Evolutionary conservation across 2,329 filamentous ascomycete species (phyloP).

Genomic region (Xylariaceae sp.): DNA sequence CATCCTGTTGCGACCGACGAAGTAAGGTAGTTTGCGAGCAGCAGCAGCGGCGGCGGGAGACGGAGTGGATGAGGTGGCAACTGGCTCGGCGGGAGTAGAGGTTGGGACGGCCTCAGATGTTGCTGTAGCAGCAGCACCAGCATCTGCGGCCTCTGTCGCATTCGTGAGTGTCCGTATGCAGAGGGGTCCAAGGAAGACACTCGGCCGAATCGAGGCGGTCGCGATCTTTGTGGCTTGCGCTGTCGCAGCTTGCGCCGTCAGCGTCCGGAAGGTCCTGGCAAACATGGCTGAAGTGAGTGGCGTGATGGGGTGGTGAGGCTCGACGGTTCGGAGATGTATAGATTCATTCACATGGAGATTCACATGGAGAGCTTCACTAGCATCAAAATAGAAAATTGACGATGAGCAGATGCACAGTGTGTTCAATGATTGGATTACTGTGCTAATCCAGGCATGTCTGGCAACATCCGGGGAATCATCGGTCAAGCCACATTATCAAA

Average conservation of each 20-base stretch:
- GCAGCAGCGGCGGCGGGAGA: no score
- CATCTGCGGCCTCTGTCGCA: constrained; percentile 7
- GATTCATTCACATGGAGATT: no score
- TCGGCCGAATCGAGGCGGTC: constrained; percentile 1
- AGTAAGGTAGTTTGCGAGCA: constrained; percentile 51
- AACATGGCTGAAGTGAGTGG: constrained; percentile 17
- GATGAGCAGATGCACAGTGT: constrained; percentile 2
- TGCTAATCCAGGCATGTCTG: background rate
- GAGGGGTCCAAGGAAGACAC: constrained; percentile 9
- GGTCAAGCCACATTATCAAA: constrained; percentile 16
- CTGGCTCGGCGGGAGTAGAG: constrained; percentile 24
- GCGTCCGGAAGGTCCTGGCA: constrained; percentile 21
- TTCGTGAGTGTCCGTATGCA: constrained; percentile 20
- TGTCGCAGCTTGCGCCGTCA: constrained; percentile 14
- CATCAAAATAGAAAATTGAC: background rate
- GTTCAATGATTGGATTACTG: constrained; percentile 2
- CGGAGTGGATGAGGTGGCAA: no score
- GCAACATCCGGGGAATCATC: constrained; percentile 13
- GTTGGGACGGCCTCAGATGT: background rate
- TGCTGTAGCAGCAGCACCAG: background rate
- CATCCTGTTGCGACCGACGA: constrained; percentile 64
- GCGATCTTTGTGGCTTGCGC: no score
- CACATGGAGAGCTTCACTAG: background rate
- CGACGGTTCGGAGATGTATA: no score
- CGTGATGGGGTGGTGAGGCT: background rate